phyloP scores from a whole-genome alignment of 2,329 filamentous ascomycete species.

The Fusarium albosuccineum region DNA sequence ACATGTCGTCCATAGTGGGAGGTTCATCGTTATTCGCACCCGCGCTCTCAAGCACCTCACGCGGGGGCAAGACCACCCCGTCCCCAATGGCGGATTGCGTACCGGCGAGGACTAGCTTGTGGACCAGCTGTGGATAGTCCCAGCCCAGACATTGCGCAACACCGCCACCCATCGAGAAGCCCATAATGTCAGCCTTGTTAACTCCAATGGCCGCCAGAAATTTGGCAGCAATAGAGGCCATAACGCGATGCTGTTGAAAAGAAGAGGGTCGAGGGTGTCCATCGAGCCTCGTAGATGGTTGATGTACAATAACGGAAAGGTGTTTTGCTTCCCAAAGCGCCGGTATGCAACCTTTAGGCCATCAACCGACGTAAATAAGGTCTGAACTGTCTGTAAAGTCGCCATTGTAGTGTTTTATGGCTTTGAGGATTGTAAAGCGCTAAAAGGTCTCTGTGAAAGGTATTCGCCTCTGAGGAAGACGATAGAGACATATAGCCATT shows the following conservation, averaged over 20 bases:
- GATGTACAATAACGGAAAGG: neutral
- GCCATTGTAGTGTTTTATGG: too few species aligned
- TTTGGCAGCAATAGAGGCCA: neutral
- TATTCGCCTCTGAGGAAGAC: too few species aligned
- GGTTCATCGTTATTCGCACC: too few species aligned
- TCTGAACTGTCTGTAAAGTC: neutral
- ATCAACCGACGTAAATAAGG: neutral
- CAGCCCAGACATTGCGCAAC: neutral
- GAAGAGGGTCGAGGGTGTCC: neutral
- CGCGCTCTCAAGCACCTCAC: too few species aligned
- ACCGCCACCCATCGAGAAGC: neutral
- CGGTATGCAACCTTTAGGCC: neutral
- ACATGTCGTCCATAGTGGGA: neutral
- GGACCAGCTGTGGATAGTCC: neutral
- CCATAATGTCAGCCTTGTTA: neutral
- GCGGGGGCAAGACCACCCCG: too few species aligned
- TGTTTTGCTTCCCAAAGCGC: neutral
- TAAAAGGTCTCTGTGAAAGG: too few species aligned
- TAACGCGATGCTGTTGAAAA: neutral
- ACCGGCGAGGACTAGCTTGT: neutral
- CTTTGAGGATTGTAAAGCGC: too few species aligned
- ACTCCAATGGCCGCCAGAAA: neutral
- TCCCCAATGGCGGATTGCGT: neutral
- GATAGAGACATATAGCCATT: too few species aligned
- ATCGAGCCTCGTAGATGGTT: constrained; percentile 1